Evolutionary conservation across 2,329 filamentous ascomycete genomes (phyloP).

Genomic region (Clarireedia paspali): DNA sequence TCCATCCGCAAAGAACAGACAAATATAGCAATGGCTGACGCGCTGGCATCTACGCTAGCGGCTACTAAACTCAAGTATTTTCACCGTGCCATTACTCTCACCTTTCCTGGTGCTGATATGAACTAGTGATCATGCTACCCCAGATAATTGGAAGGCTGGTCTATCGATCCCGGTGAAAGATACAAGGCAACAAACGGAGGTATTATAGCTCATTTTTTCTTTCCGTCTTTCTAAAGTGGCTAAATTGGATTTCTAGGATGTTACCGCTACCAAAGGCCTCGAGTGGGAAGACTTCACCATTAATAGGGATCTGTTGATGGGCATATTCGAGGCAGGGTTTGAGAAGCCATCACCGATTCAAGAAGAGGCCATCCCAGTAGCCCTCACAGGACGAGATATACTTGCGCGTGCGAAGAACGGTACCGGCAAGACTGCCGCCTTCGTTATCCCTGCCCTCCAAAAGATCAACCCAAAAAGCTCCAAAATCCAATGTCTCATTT

Average conservation of each 20-base stretch:
- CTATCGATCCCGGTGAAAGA: conserved; percentile 69
- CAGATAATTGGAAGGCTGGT: conserved; percentile 66
- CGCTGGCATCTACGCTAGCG: conserved; percentile 47
- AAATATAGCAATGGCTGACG: conserved; percentile 36
- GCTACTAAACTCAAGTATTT: conserved; percentile 41
- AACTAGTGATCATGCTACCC: conserved; percentile 16
- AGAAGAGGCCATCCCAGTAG: conserved; percentile 97
- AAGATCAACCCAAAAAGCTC: conserved; percentile 93
- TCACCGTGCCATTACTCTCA: neutral
- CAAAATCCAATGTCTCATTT: conserved; percentile 93
- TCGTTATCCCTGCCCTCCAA: conserved; percentile 91
- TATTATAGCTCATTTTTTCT: conserved; percentile 29
- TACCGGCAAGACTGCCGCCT: conserved; percentile 96
- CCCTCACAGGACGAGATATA: conserved; percentile 89
- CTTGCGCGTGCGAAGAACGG: conserved; percentile 96
- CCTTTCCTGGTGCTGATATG: conserved; percentile 4
- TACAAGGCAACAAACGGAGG: conserved; percentile 73
- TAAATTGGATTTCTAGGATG: conserved; percentile 57
- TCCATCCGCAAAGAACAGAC: neutral
- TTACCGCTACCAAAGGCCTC: conserved; percentile 93
- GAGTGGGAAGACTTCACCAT: conserved; percentile 97
- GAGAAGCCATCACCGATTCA: conserved; percentile 98
- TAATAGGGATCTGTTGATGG: conserved; percentile 94
- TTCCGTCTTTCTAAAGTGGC: neutral
- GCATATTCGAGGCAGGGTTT: conserved; percentile 97